phyloP scores from a whole-genome alignment of 1,139 yeast genomes.

The Suhomyces bolitotheri region DNA sequence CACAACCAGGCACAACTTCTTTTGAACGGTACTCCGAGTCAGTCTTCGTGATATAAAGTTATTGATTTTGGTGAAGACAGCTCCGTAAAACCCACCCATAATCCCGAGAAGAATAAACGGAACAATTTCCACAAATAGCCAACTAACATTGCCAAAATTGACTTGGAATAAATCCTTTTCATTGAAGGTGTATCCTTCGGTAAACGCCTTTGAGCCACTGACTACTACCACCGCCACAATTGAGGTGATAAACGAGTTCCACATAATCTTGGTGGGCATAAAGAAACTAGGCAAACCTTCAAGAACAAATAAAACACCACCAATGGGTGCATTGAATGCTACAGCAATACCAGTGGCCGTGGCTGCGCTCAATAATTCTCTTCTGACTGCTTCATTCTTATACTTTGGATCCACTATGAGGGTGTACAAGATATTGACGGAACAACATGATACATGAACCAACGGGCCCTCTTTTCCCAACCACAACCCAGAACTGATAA shows the following conservation, averaged over 20 bases:
- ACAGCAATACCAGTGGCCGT: slow-evolving; percentile 92
- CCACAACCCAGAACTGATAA: slow-evolving; percentile 84
- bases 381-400: slow-evolving; percentile 52
- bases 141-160: slow-evolving; percentile 63
- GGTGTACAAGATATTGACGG: slow-evolving; percentile 35
- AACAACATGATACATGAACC: slow-evolving; percentile 81
- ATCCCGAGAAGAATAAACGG: slow-evolving; percentile 71
- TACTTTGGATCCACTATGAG: slow-evolving; percentile 39
- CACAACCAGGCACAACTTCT: slow-evolving; percentile 20
- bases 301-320: slow-evolving; percentile 85
- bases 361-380: slow-evolving; percentile 78
- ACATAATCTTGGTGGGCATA: slow-evolving; percentile 64
- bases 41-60: slow-evolving; percentile 25
- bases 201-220: slow-evolving; percentile 57
- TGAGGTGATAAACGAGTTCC: slow-evolving; percentile 81
- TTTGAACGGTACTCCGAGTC: slow-evolving; percentile 22
- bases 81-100: slow-evolving; percentile 69
- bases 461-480: slow-evolving; percentile 93
- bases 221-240: slow-evolving; percentile 70
- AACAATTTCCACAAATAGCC: slow-evolving; percentile 68
- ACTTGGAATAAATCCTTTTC: slow-evolving; percentile 65
- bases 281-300: slow-evolving; percentile 71
- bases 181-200: slow-evolving; percentile 51
- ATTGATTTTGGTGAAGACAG: slow-evolving; percentile 52
- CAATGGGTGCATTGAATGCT: slow-evolving; percentile 93